These are phyloP conservation scores for Aspergillus niger DNA, from an alignment of 2,329 filamentous ascomycete genomes.

Conservation along the genomic window DNA sequence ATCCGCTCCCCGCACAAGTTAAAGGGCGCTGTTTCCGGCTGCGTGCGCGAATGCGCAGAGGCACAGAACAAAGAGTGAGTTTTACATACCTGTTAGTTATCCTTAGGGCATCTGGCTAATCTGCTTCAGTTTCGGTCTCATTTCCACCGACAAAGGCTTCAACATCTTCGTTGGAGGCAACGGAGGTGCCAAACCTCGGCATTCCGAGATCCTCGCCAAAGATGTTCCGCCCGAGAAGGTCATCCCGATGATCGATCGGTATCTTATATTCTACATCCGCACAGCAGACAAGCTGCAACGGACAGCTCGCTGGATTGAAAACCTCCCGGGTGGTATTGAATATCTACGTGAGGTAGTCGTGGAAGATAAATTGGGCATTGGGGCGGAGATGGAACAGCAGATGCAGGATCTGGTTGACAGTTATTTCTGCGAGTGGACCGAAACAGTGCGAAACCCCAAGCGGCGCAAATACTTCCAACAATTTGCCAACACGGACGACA, in stretches of 20 bases:
- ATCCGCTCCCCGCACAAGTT: slow-evolving; percentile 88
- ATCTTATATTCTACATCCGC: slow-evolving; percentile 90
- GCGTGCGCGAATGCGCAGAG: slow-evolving; percentile 89
- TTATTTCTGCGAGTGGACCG: slow-evolving; percentile 92
- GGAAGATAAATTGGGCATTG: slow-evolving; percentile 83
- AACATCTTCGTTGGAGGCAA: slow-evolving; percentile 92
- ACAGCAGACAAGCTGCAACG: slow-evolving; percentile 88
- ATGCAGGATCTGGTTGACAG: slow-evolving; percentile 82
- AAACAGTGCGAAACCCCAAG: slow-evolving; percentile 70
- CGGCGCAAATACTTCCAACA: slow-evolving; percentile 72
- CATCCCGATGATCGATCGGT: slow-evolving; percentile 81
- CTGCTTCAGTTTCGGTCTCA: slow-evolving; percentile 71
- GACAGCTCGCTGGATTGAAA: slow-evolving; percentile 85
- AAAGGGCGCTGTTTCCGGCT: slow-evolving; percentile 87
- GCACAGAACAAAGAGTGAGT: slow-evolving; percentile 85
- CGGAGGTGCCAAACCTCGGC: slow-evolving; percentile 79
- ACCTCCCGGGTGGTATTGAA: slow-evolving; percentile 76
- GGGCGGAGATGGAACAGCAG: slow-evolving; percentile 78
- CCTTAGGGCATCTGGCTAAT: slow-evolving; percentile 13
- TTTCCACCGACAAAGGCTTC: slow-evolving; percentile 89
- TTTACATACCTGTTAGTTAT: too few relatives aligned
- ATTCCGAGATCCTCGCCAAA: slow-evolving; percentile 80
- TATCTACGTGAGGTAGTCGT: slow-evolving; percentile 82
- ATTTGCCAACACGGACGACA: slow-evolving; percentile 81
- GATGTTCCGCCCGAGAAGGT: slow-evolving; percentile 83